Conservation (phyloP, 345 rosid genomes). For the Euphorbia lathyris region DNA sequence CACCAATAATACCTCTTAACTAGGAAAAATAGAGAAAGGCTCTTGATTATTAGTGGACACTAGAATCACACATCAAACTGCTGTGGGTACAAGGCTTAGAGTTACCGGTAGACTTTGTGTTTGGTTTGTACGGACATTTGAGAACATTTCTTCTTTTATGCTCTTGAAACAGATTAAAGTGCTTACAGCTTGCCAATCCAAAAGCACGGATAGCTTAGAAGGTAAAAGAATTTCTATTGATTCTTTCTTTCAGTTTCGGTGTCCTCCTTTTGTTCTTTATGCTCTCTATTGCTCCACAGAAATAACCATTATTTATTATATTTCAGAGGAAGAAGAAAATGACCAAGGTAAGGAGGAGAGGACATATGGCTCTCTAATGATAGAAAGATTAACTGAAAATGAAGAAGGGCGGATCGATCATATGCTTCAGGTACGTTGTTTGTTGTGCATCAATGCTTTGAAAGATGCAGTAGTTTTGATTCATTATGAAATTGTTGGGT, state of each 20-base stretch:
- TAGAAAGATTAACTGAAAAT: slow-evolving; percentile 74
- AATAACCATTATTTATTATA: not conserved
- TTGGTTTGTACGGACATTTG: slow-evolving; percentile 1
- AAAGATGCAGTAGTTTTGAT: too few species aligned
- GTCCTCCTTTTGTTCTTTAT: not conserved
- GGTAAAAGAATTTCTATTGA: slow-evolving; percentile 35
- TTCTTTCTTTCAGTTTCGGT: not conserved
- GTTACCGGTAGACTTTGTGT: not conserved
- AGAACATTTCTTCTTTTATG: slow-evolving; percentile 8
- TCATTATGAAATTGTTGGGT: not conserved
- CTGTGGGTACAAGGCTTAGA: not conserved
- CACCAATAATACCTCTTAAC: not conserved
- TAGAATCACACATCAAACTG: not conserved
- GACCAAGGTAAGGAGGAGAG: slow-evolving; percentile 47
- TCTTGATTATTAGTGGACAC: not conserved
- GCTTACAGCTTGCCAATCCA: slow-evolving; percentile 79
- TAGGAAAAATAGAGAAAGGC: not conserved
- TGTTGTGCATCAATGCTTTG: not conserved
- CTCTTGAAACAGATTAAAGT: slow-evolving; percentile 53
- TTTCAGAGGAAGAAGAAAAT: slow-evolving; percentile 45
- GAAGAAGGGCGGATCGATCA: slow-evolving; percentile 85
- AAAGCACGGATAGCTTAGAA: slow-evolving; percentile 43
- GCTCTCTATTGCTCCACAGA: not conserved
- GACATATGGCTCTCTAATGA: slow-evolving; percentile 82
- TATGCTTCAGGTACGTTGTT: slow-evolving; percentile 71